Conservation (phyloP, 1,139 yeast species). For the Geotrichum australiense region DNA sequence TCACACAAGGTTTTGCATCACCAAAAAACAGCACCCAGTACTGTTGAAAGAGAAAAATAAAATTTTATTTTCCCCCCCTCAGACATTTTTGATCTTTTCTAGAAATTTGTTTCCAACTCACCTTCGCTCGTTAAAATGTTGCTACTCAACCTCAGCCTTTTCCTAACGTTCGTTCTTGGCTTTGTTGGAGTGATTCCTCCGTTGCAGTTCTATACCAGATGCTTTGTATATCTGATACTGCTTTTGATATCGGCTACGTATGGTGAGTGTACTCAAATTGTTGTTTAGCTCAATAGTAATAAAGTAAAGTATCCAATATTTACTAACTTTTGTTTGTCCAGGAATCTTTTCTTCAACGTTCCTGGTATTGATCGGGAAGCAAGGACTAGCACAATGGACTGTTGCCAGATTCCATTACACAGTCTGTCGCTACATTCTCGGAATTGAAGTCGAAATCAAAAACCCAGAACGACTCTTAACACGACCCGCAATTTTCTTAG, state of each 20-base stretch:
- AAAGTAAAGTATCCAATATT: neutral
- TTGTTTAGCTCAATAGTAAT: neutral
- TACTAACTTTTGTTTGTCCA: conserved; percentile 9
- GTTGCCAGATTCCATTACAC: conserved; percentile 78
- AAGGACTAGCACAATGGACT: conserved; percentile 78
- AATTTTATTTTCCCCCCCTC: too few relatives aligned
- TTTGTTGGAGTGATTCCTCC: conserved; percentile 33
- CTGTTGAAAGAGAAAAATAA: too few relatives aligned
- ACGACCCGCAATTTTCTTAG: conserved; percentile 72
- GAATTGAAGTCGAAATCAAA: conserved; percentile 61
- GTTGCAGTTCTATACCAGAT: conserved; percentile 34
- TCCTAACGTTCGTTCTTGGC: conserved; percentile 29
- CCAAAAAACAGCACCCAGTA: too few relatives aligned
- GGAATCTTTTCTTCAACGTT: conserved; percentile 73
- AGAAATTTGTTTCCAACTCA: too few relatives aligned
- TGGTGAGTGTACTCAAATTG: conserved; percentile 22
- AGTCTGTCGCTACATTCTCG: conserved; percentile 53
- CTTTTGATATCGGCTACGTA: conserved; percentile 31
- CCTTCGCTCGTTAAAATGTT: neutral
- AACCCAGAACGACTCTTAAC: conserved; percentile 47
- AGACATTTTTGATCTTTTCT: too few relatives aligned
- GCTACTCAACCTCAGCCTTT: conserved; percentile 15
- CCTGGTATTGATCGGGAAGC: conserved; percentile 63
- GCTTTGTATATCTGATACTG: conserved; percentile 31
- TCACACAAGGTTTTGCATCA: too few relatives aligned